A percentile compares a stretch with the other conserved stretches of the same genome.
Conservation (phyloP, 2,329 filamentous ascomycete genomes). For the Colletotrichum ledebouriae region DNA sequence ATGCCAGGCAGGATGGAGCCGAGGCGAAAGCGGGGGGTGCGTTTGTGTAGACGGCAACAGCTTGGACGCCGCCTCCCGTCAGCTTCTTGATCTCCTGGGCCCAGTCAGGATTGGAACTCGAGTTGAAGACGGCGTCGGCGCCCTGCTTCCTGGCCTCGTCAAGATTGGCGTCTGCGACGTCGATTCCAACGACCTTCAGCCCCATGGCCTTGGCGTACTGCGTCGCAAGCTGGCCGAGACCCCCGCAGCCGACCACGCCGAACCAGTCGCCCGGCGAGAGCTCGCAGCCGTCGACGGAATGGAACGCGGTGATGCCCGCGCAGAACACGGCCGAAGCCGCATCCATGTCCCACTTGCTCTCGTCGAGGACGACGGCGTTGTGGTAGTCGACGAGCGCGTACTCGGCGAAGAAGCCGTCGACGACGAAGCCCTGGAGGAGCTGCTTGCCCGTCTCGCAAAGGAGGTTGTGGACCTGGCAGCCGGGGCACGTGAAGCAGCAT, state of each 20-base stretch:
- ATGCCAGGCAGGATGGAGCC: slow-evolving; percentile 52
- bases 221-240: slow-evolving; percentile 60
- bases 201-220: slow-evolving; percentile 62
- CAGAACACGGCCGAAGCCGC: slow-evolving; percentile 61
- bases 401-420: slow-evolving; percentile 61
- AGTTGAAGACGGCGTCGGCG: slow-evolving; percentile 59
- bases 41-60: slow-evolving; percentile 57
- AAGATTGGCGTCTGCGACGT: slow-evolving; percentile 58
- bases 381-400: slow-evolving; percentile 61
- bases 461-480: slow-evolving; percentile 59
- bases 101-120: slow-evolving; percentile 54
- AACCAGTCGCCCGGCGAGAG: slow-evolving; percentile 55
- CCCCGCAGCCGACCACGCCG: slow-evolving; percentile 59
- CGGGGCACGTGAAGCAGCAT: slow-evolving; percentile 61
- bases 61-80: slow-evolving; percentile 56
- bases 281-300: slow-evolving; percentile 54
- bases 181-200: slow-evolving; percentile 57
- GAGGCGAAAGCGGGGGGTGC: slow-evolving; percentile 53
- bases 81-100: slow-evolving; percentile 56
- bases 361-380: slow-evolving; percentile 57
- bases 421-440: slow-evolving; percentile 57
- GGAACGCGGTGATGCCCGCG: slow-evolving; percentile 62
- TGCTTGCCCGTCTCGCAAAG: slow-evolving; percentile 55
- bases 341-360: slow-evolving; percentile 50
- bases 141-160: slow-evolving; percentile 55